Conservation (phyloP, 805 yeast species). For the Candida mattraensis region DNA sequence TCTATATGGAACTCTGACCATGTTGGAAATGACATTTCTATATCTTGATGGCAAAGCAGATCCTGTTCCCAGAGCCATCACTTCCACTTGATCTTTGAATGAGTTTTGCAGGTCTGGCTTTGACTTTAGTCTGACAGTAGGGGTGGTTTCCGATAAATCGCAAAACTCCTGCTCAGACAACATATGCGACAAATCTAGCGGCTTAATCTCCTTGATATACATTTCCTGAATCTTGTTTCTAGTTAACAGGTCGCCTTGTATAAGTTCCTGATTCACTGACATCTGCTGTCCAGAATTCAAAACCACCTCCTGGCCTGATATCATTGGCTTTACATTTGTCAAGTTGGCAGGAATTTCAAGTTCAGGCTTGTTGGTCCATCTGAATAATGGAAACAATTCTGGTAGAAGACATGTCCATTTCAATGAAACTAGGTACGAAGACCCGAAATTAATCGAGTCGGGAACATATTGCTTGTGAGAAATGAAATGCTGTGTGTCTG, state of each 20-base stretch:
- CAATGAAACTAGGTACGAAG: constrained; percentile 52
- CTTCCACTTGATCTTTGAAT: constrained; percentile 55
- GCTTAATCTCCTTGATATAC: constrained; percentile 29
- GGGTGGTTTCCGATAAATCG: constrained; percentile 1
- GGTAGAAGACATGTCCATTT: constrained; percentile 57
- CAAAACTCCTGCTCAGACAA: constrained; percentile 13
- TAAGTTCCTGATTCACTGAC: too few species aligned
- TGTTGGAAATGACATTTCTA: constrained; percentile 81
- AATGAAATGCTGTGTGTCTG: constrained; percentile 55
- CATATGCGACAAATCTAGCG: constrained; percentile 9
- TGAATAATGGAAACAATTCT: constrained; percentile 43
- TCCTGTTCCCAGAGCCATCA: constrained; percentile 87
- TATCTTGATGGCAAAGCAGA: constrained; percentile 83
- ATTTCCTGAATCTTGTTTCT: constrained; percentile 21
- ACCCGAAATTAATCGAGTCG: constrained; percentile 56
- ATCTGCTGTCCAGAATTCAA: constrained; percentile 21
- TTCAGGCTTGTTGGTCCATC: constrained; percentile 30
- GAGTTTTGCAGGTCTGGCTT: constrained; percentile 19
- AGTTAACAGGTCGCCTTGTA: constrained; percentile 7
- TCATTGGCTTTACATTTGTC: constrained; percentile 27
- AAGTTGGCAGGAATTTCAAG: constrained; percentile 25
- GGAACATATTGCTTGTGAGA: constrained; percentile 71
- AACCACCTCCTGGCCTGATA: constrained; percentile 29
- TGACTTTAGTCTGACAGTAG: constrained; percentile 4
- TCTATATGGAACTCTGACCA: constrained; percentile 65